A percentile compares a stretch with the other conserved stretches of the same genome.
Conservation (phyloP, 768 basidiomycete genomes). For the Podaxis mareebaensis region DNA sequence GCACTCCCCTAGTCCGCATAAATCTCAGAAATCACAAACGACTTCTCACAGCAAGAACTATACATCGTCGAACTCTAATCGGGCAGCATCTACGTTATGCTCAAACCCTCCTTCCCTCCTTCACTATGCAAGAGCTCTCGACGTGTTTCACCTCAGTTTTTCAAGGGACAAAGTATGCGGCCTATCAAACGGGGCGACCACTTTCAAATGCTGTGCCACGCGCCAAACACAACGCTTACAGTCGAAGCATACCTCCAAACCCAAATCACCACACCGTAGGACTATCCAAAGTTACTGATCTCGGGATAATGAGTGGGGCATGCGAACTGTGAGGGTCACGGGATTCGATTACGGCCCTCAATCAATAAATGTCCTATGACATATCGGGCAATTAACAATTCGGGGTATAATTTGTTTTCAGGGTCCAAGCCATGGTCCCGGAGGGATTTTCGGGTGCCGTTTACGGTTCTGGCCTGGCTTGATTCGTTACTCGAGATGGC, state of each 20-base stretch:
- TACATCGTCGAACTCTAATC: constrained; percentile 96
- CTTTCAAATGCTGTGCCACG: constrained; percentile 69
- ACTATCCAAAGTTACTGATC: too few relatives aligned
- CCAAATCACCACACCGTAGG: constrained; percentile 19
- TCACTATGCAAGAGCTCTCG: constrained; percentile 91
- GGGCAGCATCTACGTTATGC: constrained; percentile 88
- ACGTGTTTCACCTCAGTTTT: constrained; percentile 83
- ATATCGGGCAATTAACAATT: too few relatives aligned
- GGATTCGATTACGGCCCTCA: too few relatives aligned
- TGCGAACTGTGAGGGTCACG: too few relatives aligned
- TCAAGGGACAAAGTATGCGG: constrained; percentile 75
- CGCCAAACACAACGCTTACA: constrained; percentile 77
- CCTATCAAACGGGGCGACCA: constrained; percentile 81
- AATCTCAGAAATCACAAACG: constrained; percentile 56
- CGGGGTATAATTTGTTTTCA: too few relatives aligned
- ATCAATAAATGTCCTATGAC: too few relatives aligned
- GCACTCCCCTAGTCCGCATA: constrained; percentile 76
- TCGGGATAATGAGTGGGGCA: too few relatives aligned
- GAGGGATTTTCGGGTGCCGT: too few relatives aligned
- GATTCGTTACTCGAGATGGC: too few relatives aligned
- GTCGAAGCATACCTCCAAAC: constrained; percentile 80
- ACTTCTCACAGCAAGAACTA: constrained; percentile 57
- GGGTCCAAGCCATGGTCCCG: too few relatives aligned
- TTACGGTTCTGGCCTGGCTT: too few relatives aligned
- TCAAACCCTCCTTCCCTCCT: constrained; percentile 71